Percentiles rank a stretch among this genome's conserved stretches.
These are phyloP conservation scores for Chalciporus chontae DNA, from an alignment of 768 basidiomycete genomes.

Conservation along the genomic window DNA sequence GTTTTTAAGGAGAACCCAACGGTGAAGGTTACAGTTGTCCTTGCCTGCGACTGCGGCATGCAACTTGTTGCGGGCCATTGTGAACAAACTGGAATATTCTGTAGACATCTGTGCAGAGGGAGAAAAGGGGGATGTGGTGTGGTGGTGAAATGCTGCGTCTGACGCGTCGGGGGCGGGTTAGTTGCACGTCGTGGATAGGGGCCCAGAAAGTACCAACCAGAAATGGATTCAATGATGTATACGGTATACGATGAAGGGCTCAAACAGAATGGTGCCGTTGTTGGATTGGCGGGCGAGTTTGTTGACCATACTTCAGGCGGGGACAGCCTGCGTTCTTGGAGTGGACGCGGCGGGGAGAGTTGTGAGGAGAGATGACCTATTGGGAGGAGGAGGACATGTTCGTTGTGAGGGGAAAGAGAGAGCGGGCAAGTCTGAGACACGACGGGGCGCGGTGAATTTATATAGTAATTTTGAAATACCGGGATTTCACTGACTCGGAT, in stretches of 20 bases:
- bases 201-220: slow-evolving; percentile 17
- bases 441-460: slow-evolving; percentile 32
- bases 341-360: slow-evolving; percentile 19
- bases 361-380: slow-evolving; percentile 14
- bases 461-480: slow-evolving; percentile 41
- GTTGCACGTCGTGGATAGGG: not conserved
- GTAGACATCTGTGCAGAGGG: slow-evolving; percentile 42
- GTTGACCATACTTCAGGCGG: slow-evolving; percentile 68
- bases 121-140: slow-evolving; percentile 3
- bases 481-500: slow-evolving; percentile 30
- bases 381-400: slow-evolving; percentile 35
- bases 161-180: slow-evolving; percentile 8
- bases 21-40: slow-evolving; percentile 74
- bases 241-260: slow-evolving; percentile 84
- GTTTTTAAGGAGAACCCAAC: slow-evolving; percentile 88
- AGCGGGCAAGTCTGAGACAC: slow-evolving; percentile 19
- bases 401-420: slow-evolving; percentile 24
- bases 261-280: slow-evolving; percentile 85
- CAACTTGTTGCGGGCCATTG: slow-evolving; percentile 73
- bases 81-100: slow-evolving; percentile 48
- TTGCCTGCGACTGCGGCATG: slow-evolving; percentile 56
- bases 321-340: slow-evolving; percentile 25
- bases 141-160: slow-evolving; percentile 16
- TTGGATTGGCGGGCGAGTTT: slow-evolving; percentile 76
- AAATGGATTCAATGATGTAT: slow-evolving; percentile 56